These are phyloP conservation scores for Lipomyces mesembrius DNA, from an alignment of 805 yeast genomes.

Conservation along the genomic window DNA sequence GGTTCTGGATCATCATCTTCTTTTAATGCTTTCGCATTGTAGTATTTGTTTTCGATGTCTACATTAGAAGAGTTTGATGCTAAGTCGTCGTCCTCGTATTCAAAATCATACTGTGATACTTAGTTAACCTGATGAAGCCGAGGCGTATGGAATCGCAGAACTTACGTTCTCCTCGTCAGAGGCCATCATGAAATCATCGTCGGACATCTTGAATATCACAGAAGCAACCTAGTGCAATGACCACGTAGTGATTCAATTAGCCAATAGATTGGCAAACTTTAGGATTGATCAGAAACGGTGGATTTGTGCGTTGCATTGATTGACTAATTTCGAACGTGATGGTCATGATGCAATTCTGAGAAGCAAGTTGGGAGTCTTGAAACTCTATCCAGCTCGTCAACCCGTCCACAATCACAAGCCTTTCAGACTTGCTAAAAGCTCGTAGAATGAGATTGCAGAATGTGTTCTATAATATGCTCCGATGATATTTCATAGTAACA, in stretches of 20 bases:
- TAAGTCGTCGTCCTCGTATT: conserved; percentile 45
- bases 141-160: conserved; percentile 17
- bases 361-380: not conserved
- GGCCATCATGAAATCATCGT: conserved; percentile 49
- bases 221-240: not conserved
- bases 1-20: conserved; percentile 46
- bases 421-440: no score
- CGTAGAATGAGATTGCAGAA: no score
- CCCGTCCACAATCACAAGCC: no score
- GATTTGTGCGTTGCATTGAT: no score
- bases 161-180: conserved; percentile 48
- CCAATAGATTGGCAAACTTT: not conserved
- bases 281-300: not conserved
- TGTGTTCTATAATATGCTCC: no score
- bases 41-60: conserved; percentile 46
- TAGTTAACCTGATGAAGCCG: not conserved
- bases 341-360: no score
- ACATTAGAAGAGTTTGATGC: conserved; percentile 41
- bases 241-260: not conserved
- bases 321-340: no score
- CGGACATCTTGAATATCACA: conserved; percentile 42
- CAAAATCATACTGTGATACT: conserved; percentile 45
- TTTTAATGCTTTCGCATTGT: conserved; percentile 46
- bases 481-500: no score
- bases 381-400: not conserved